phyloP scores from a whole-genome alignment of 371 early-diverging fungal genomes.

The Zancudomyces culisetae region DNA sequence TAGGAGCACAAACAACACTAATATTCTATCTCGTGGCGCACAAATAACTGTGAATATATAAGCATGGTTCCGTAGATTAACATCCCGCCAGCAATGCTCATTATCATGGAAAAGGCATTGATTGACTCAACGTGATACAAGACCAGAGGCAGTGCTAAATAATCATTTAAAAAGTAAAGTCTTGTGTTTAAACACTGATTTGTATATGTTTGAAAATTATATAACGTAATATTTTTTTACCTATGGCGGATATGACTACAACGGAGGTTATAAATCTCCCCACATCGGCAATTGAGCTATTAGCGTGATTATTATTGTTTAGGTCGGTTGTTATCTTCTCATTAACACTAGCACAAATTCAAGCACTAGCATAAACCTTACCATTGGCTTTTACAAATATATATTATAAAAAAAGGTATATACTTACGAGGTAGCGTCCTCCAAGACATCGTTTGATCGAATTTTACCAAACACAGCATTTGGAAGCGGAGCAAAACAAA shows the following conservation, averaged over 20 bases:
- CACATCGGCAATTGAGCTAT: conserved; percentile 39
- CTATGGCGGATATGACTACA: conserved; percentile 79
- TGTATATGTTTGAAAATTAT: conserved; percentile 57
- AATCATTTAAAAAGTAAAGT: background rate
- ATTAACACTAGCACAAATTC: too few relatives aligned
- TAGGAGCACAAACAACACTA: background rate
- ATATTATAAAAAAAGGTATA: background rate
- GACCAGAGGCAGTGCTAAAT: conserved; percentile 25
- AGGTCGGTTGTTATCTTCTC: too few relatives aligned
- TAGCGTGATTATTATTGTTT: too few relatives aligned
- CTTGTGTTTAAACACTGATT: conserved; percentile 34
- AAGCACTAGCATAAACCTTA: too few relatives aligned
- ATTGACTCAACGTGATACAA: conserved; percentile 28
- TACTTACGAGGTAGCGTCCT: conserved; percentile 45
- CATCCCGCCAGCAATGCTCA: conserved; percentile 70
- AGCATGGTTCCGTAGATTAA: conserved; percentile 67
- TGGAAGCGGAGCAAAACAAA: conserved; percentile 73
- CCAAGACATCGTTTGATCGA: conserved; percentile 48
- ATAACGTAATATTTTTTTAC: conserved; percentile 29
- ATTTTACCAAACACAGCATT: conserved; percentile 63
- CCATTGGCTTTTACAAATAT: too few relatives aligned
- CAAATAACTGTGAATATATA: conserved; percentile 16
- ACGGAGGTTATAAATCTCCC: conserved; percentile 86
- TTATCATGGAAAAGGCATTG: conserved; percentile 45
- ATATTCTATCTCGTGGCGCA: background rate